These are phyloP conservation scores for Dictyophora rubrovolvata DNA, from an alignment of 768 basidiomycete genomes.

Conservation along the genomic window DNA sequence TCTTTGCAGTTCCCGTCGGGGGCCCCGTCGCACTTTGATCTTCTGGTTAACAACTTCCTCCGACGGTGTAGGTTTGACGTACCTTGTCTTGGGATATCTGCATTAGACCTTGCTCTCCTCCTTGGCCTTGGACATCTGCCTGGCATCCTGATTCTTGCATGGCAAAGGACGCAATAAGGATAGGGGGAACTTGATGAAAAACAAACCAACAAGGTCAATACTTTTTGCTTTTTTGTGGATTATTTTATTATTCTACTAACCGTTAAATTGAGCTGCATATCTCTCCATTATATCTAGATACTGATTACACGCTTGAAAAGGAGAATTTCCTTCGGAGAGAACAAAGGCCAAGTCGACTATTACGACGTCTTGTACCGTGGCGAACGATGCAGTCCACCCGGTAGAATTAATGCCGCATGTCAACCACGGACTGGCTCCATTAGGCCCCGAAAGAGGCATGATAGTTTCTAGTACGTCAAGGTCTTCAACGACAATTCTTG, in stretches of 20 bases:
- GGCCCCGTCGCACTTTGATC: constrained; percentile 25
- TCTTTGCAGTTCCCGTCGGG: constrained; percentile 35
- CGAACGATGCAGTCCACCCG: constrained; percentile 66
- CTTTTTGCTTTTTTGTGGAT: neutral
- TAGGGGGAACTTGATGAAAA: constrained; percentile 45
- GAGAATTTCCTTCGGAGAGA: constrained; percentile 34
- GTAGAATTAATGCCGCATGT: constrained; percentile 58
- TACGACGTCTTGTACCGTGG: constrained; percentile 44
- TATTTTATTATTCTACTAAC: constrained; percentile 14
- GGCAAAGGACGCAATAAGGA: constrained; percentile 76
- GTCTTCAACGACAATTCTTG: neutral
- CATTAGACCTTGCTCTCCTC: constrained; percentile 81
- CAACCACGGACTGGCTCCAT: constrained; percentile 49
- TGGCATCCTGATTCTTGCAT: constrained; percentile 84
- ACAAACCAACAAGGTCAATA: neutral
- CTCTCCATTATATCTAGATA: constrained; percentile 47
- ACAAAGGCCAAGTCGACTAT: constrained; percentile 37
- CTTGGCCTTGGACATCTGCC: constrained; percentile 56
- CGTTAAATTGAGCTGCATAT: constrained; percentile 34
- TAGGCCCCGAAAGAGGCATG: constrained; percentile 12
- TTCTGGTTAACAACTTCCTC: too few relatives aligned
- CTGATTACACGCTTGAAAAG: constrained; percentile 47
- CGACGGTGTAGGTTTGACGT: neutral
- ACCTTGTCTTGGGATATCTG: constrained; percentile 78
- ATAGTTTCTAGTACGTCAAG: constrained; percentile 1